Evolutionary conservation across 2,329 filamentous ascomycete species (phyloP).

Genomic region (Daldinia eschscholtzii): DNA sequence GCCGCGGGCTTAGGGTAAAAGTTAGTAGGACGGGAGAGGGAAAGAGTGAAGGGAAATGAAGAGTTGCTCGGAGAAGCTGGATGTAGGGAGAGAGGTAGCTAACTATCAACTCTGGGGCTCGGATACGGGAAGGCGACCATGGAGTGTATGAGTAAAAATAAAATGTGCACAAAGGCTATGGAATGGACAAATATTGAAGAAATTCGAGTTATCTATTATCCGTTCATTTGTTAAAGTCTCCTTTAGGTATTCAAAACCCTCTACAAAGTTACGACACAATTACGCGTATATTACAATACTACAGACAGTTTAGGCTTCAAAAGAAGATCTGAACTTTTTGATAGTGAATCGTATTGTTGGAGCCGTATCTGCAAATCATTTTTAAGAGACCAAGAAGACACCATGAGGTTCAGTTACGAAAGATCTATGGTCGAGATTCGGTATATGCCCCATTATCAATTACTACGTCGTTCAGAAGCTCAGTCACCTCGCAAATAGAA

Average conservation of each 20-base stretch:
- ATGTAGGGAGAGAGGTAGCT: too few species aligned
- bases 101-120: too few species aligned
- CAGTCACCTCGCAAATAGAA: neutral
- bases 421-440: neutral
- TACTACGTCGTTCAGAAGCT: neutral
- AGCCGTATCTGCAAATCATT: neutral
- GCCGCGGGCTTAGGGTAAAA: slow-evolving; percentile 40
- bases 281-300: neutral
- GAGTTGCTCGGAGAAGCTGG: neutral
- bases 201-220: neutral
- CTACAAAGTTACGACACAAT: neutral
- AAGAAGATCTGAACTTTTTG: neutral
- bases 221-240: neutral
- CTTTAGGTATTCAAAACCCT: neutral
- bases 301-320: neutral
- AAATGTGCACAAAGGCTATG: neutral
- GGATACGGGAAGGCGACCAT: neutral
- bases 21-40: slow-evolving; percentile 35
- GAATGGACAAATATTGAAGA: neutral
- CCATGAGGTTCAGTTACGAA: neutral
- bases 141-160: neutral
- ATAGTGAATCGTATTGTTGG: neutral
- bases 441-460: neutral
- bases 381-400: neutral
- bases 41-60: neutral